phyloP scores from a whole-genome alignment of 208 protist species.

The Trypanosoma melophagium region DNA sequence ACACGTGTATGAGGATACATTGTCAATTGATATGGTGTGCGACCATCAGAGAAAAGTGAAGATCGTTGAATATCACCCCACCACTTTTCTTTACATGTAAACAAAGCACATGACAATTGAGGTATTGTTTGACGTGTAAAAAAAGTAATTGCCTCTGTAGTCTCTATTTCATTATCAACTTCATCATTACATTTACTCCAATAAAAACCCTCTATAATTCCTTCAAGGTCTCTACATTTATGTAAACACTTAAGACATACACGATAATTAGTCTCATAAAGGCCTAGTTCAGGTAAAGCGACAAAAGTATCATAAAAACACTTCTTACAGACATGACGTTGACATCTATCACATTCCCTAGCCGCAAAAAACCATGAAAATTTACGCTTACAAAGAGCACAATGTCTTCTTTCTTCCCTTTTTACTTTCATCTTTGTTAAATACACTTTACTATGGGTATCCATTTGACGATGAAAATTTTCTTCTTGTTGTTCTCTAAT shows the following conservation, averaged over 20 bases:
- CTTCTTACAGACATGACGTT: slow-evolving; percentile 25
- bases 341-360: slow-evolving; percentile 26
- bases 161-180: slow-evolving; percentile 23
- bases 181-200: slow-evolving; percentile 14
- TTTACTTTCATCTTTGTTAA: neutral
- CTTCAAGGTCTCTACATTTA: slow-evolving; percentile 11
- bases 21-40: slow-evolving; percentile 14
- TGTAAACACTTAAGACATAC: slow-evolving; percentile 21
- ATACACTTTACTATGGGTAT: neutral
- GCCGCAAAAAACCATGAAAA: slow-evolving; percentile 22
- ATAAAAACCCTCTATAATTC: neutral
- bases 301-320: slow-evolving; percentile 17
- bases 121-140: slow-evolving; percentile 24
- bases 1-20: slow-evolving; percentile 22
- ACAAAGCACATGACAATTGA: neutral
- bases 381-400: slow-evolving; percentile 13
- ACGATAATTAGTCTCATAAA: neutral
- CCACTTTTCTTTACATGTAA: neutral
- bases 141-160: slow-evolving; percentile 20
- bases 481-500: neutral
- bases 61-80: neutral
- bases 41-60: neutral
- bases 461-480: neutral
- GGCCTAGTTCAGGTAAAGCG: slow-evolving; percentile 13
- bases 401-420: slow-evolving; percentile 6